A percentile compares a stretch with the other conserved stretches of the same genome.
These are phyloP conservation scores for Fusarium heterosporum DNA, from an alignment of 2,329 filamentous ascomycete species.

Conservation along the genomic window DNA sequence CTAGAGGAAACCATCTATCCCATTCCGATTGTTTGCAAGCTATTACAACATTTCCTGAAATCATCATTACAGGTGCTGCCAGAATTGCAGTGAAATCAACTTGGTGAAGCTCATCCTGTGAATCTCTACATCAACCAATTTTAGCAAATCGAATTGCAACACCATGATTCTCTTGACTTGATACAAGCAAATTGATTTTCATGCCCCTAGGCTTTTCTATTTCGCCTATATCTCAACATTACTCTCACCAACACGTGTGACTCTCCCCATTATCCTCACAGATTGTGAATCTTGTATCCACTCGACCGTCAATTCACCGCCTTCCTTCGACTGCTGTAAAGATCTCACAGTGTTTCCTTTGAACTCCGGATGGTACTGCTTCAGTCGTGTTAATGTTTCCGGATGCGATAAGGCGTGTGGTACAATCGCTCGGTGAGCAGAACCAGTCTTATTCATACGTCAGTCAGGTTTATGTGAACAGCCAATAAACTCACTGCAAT, in stretches of 20 bases:
- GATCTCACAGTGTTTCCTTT: not conserved
- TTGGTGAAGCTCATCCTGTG: no score
- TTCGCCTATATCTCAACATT: not conserved
- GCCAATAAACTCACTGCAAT: not conserved
- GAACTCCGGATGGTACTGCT: not conserved
- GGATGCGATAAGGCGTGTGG: not conserved
- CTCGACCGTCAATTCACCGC: slow-evolving; percentile 7
- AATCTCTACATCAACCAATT: no score
- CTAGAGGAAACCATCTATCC: no score
- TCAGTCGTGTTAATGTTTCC: not conserved
- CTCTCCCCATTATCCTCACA: slow-evolving; percentile 16
- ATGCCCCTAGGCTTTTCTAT: no score
- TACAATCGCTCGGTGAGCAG: slow-evolving; percentile 15
- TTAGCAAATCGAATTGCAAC: no score
- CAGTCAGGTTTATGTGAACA: accelerated
- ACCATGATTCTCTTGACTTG: no score
- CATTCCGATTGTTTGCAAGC: no score
- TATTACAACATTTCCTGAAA: no score
- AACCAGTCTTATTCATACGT: not conserved
- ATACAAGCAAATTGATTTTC: no score
- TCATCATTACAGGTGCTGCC: no score
- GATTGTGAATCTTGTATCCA: not conserved
- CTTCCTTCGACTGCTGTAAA: slow-evolving; percentile 16
- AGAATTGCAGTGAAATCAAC: no score
- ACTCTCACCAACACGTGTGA: not conserved